Conservation (phyloP, 1,139 yeast genomes). For the Blastobotrys proliferans region DNA sequence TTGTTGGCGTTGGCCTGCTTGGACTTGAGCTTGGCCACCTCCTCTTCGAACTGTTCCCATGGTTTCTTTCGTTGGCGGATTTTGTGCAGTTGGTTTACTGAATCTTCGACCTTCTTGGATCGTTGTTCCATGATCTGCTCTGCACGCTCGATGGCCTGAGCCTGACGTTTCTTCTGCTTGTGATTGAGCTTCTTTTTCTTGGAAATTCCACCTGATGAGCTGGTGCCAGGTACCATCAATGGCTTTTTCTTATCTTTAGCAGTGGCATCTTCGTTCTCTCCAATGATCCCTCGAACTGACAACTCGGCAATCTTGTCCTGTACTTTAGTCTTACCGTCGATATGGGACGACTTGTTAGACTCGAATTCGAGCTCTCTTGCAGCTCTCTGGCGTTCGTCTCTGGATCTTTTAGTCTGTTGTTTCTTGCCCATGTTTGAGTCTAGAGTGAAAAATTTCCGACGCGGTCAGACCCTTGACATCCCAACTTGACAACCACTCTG, state of each 20-base stretch:
- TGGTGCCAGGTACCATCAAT: not conserved
- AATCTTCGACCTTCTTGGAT: constrained; percentile 27
- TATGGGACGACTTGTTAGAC: not conserved
- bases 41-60: constrained; percentile 17
- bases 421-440: too few relatives aligned
- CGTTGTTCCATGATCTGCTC: constrained; percentile 29
- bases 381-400: constrained; percentile 7
- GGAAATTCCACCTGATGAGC: constrained; percentile 1
- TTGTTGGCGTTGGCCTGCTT: not conserved
- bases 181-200: constrained; percentile 19
- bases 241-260: constrained; percentile 6
- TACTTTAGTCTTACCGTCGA: constrained; percentile 30
- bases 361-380: constrained; percentile 5
- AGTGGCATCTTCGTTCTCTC: constrained; percentile 15
- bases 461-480: too few relatives aligned
- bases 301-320: constrained; percentile 32
- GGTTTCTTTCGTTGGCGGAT: constrained; percentile 25
- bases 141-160: constrained; percentile 28
- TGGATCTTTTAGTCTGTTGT: constrained; percentile 7
- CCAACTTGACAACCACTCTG: too few relatives aligned
- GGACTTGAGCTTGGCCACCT: too few relatives aligned
- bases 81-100: constrained; percentile 26
- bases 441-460: too few relatives aligned
- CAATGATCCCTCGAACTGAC: constrained; percentile 27
- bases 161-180: constrained; percentile 27